Percentiles rank a stretch among this genome's conserved stretches.
Conservation (phyloP, 345 rosid species). For the Populus nigra region DNA sequence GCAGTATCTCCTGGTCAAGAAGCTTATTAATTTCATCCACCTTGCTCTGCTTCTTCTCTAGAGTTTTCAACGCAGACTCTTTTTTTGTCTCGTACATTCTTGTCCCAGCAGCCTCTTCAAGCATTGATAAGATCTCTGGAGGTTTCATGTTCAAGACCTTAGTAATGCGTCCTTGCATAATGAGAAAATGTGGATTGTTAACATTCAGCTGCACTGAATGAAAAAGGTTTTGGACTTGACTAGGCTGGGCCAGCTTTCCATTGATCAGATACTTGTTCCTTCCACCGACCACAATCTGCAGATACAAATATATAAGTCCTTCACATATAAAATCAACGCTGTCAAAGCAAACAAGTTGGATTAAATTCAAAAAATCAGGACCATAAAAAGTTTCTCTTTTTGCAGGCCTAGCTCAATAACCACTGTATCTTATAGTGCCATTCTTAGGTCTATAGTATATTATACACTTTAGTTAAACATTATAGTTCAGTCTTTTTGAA, state of each 20-base stretch:
- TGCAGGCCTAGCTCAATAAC: not conserved
- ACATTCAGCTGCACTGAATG: conserved; percentile 98
- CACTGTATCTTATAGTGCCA: not conserved
- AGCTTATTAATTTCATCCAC: conserved; percentile 94
- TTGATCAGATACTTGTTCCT: conserved; percentile 79
- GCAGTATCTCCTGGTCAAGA: conserved; percentile 82
- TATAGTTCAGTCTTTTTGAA: not conserved
- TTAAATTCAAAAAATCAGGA: not conserved
- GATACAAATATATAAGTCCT: not conserved
- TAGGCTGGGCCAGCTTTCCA: conserved; percentile 75
- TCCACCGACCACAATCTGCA: conserved; percentile 91
- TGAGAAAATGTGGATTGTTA: conserved; percentile 95
- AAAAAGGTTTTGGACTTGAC: conserved; percentile 89
- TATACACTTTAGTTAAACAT: not conserved
- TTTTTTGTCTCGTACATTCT: conserved; percentile 98
- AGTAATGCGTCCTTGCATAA: conserved; percentile 99
- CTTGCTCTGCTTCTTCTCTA: conserved; percentile 92
- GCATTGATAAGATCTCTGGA: conserved; percentile 94
- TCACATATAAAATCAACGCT: not conserved
- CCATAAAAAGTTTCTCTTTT: not conserved
- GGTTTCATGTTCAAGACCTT: conserved; percentile 98
- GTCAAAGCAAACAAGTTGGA: not conserved
- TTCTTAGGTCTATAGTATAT: not conserved
- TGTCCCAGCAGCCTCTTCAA: conserved; percentile 99
- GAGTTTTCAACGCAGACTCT: conserved; percentile 82